Conservation (phyloP, 495 filamentous ascomycete genomes). For the Clavariopsis aquatica region DNA sequence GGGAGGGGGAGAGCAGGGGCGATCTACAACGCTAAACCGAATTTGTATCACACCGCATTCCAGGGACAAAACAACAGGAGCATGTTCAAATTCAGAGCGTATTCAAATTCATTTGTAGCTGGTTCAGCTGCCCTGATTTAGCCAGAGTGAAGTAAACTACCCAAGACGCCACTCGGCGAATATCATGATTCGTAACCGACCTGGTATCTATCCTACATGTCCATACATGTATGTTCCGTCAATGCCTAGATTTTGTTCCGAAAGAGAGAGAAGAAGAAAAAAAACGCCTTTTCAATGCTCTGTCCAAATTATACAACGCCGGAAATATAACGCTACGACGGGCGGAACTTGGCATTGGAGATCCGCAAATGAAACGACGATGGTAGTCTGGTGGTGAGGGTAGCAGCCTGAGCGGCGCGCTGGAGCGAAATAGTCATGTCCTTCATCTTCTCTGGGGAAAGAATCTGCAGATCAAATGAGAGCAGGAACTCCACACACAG, state of each 20-base stretch:
- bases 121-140: background rate
- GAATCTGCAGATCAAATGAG: conserved; percentile 44
- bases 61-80: background rate
- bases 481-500: conserved; percentile 59
- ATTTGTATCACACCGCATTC: background rate
- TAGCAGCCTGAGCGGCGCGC: conserved; percentile 35
- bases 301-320: background rate
- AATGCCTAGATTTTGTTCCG: background rate
- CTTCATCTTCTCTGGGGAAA: conserved; percentile 24
- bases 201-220: conserved; percentile 2
- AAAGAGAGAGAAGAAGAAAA: no score
- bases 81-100: background rate
- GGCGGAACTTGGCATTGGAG: conserved; percentile 8
- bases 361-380: conserved; percentile 24
- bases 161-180: conserved; percentile 1
- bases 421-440: conserved; percentile 29
- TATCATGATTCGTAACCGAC: background rate
- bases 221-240: background rate
- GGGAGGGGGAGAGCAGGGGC: conserved; percentile 14
- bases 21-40: background rate
- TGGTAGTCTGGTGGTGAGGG: conserved; percentile 18
- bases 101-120: background rate
- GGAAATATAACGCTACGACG: background rate
- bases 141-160: background rate
- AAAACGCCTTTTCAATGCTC: conserved; percentile 2